Evolutionary conservation across 441 rosid species (phyloP), one percentile per base, ranked within the genome.

Genomic region (Oxalis stricta): DNA sequence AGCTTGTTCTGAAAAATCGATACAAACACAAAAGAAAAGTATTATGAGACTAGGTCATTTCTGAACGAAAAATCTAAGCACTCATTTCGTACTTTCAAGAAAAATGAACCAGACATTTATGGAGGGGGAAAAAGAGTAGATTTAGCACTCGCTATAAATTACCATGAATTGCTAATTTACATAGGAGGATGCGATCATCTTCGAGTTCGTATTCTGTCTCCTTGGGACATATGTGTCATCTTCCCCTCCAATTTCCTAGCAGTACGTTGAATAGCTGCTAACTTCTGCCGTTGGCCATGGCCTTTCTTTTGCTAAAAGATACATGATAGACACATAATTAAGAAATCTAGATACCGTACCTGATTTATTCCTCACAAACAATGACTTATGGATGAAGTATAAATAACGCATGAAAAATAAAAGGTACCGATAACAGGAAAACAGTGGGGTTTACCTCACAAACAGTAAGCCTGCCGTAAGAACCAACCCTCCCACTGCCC

Each of bases 401-500:
- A 15, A 29, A 29, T n/a, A 32, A 38, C 36, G 22, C 17, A 31
- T 19, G 9, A 31, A 18, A 11, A 21, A 15, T 28, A 20, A 2
- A 17, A 26, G n/a, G 33, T 7, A 32, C 2, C 29, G 41, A 20
- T 14, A n/a, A 26, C n/a, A 5, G 19, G 10, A 45, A 44, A 46
- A 40, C 19, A 41, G 20, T n/a, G 24, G 15, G 10, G 10, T 46
- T 40, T 23, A 89, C 98, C 96, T 82, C 54, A 65, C 43, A 55
- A 80, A 69, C 50, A 79, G 48, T 38, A 85, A 49, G 26, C 92
- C 84, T 14, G 87, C 80, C 7, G 89, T 80, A 44, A 89, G 82
- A 63, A 80, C 86, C 72, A 80, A 28, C 44, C 81, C 70, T 55
- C 76, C 92, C 16, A 89, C 70, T 9, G 89, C 96, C 75, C 94